Evolutionary conservation across 768 basidiomycete genomes (phyloP), one percentile per base, ranked within the genome.

Genomic region (Rhodotorula diobovata): DNA sequence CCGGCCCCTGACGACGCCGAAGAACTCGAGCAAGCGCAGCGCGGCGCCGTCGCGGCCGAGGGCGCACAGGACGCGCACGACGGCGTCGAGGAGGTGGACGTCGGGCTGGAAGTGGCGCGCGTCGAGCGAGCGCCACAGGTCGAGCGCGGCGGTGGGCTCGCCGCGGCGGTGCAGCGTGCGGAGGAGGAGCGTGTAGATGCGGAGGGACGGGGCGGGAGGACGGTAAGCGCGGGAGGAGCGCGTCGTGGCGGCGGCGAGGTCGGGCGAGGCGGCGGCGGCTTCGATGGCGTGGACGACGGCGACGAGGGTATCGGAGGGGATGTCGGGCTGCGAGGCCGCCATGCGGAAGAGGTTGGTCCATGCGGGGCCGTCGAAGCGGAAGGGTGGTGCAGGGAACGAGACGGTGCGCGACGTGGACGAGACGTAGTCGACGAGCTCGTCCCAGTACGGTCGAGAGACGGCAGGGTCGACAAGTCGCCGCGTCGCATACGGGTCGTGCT

Each of bases 181-280:
- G 37, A 71, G 55, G 48, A 76, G 15, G 67, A 73, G 32, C 61
- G 68, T 39, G 67, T 70, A 71, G 39, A 70, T 28, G 5, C 57
- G 59, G 14, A 67, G 62, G 4, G 66, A 43, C 1, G 68, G 69
- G 2, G 7, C 51, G 4, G 57, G 70, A 15, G 63, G 68, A 45
- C 63, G 25, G 39, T 70, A 70, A 2, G 48, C 32, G 39, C 25
- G 35, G 37, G 32, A 21, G 3, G 56, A 28, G 21, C 34, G 21
- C 20, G 48, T 15, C 57, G 57, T 34, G 6, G 34, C 34, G 23
- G 46, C 35, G 28, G 28, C 25, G 35, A 15, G 20, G 28, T n/a
- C 41, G 32, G 30, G 1, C 35, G 54, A 45, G 16, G 3, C 2
- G 11, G 45, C 10, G 7, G 55, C 41, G 4, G 8, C 23, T 35